Percentiles rank a stretch among this genome's conserved stretches.
Evolutionary conservation across 306 rosid species (phyloP).

Genomic region (Nissolia schottii): DNA sequence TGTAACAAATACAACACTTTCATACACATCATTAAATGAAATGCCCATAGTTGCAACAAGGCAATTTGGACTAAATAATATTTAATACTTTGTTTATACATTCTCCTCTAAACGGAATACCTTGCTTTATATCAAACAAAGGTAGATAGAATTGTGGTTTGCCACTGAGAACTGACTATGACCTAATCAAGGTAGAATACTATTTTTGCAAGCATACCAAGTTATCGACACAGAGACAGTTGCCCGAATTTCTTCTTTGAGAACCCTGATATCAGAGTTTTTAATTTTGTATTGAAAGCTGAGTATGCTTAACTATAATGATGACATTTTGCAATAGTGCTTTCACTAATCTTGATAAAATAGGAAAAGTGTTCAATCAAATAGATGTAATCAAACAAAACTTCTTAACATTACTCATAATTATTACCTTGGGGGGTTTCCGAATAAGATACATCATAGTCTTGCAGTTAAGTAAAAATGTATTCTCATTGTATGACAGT

Average conservation of each 20-base stretch:
- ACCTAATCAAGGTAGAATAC: not conserved
- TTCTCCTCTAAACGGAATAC: not conserved
- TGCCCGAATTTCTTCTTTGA: not conserved
- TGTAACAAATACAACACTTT: not conserved
- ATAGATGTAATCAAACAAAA: not conserved
- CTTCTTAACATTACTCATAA: slow-evolving; percentile 5
- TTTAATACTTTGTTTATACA: not conserved
- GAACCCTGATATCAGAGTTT: not conserved
- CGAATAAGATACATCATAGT: slow-evolving; percentile 91
- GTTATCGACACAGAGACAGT: no score
- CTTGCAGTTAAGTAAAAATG: slow-evolving; percentile 90
- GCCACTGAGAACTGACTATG: not conserved
- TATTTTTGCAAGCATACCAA: not conserved
- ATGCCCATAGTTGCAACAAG: not conserved
- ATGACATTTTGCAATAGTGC: no score
- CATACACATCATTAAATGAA: not conserved
- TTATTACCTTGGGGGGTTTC: slow-evolving; percentile 84
- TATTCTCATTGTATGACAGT: slow-evolving; percentile 88
- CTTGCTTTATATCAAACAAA: not conserved
- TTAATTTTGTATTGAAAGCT: not conserved
- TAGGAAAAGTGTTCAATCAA: not conserved
- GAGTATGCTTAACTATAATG: not conserved
- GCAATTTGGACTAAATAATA: not conserved
- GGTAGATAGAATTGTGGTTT: not conserved
- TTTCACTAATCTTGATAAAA: slow-evolving; percentile 3